phyloP scores from a whole-genome alignment of 352 stramenopile species.

The Halophytophthora polymorphica region DNA sequence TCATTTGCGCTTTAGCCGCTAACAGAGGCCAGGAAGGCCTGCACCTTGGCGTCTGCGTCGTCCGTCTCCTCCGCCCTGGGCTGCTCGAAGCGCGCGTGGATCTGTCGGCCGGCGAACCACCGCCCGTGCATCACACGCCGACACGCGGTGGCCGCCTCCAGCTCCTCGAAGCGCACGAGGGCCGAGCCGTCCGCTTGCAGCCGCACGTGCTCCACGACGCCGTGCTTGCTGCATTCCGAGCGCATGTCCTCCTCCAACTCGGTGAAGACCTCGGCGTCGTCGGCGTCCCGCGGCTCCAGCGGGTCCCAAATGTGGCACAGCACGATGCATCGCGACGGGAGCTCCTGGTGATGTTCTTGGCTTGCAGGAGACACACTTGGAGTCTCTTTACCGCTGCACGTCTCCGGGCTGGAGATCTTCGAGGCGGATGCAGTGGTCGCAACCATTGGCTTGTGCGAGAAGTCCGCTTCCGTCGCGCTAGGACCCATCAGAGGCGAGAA shows the following conservation, averaged over 20 bases:
- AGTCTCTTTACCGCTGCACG: not conserved
- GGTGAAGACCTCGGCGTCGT: constrained; percentile 50
- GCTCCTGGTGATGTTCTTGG: constrained; percentile 5
- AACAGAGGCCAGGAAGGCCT: constrained; percentile 77
- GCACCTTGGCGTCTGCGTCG: constrained; percentile 67
- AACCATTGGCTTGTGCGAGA: constrained; percentile 45
- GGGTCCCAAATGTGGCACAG: constrained; percentile 63
- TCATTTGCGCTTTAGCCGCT: constrained; percentile 23
- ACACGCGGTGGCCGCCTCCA: constrained; percentile 63
- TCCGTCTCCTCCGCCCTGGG: constrained; percentile 47
- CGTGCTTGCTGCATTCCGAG: constrained; percentile 66
- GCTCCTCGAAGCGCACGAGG: constrained; percentile 50
- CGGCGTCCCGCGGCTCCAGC: constrained; percentile 32
- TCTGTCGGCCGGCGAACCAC: constrained; percentile 75
- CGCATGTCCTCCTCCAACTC: constrained; percentile 83
- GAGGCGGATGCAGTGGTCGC: no score
- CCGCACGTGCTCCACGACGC: constrained; percentile 57
- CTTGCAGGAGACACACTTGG: no score
- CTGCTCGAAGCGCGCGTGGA: constrained; percentile 62
- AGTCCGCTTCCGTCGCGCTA: constrained; percentile 49
- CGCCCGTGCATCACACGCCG: constrained; percentile 73
- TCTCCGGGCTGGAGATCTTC: not conserved
- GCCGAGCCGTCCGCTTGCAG: constrained; percentile 62
- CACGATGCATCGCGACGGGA: constrained; percentile 65
- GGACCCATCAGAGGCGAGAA: not conserved